Evolutionary conservation across 352 stramenopile species (phyloP).

Genomic region (Phytophthora aleatoria): DNA sequence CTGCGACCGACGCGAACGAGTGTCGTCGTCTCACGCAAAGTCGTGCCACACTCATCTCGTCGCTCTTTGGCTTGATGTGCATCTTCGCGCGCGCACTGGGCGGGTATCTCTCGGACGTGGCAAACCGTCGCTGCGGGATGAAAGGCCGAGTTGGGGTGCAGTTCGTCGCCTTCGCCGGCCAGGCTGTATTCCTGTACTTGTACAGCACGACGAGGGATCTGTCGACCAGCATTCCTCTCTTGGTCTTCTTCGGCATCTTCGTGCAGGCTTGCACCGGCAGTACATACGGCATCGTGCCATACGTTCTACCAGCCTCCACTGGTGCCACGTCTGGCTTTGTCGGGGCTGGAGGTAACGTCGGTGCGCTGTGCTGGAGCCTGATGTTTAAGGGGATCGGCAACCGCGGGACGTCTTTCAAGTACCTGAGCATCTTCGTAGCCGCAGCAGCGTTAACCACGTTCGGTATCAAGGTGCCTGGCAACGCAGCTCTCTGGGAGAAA

Average conservation of each 20-base stretch:
- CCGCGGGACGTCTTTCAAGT: slow-evolving; percentile 45
- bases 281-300: slow-evolving; percentile 70
- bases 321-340: slow-evolving; percentile 57
- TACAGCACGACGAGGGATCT: slow-evolving; percentile 71
- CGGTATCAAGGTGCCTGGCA: slow-evolving; percentile 36
- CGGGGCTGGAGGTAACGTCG: slow-evolving; percentile 58
- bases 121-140: slow-evolving; percentile 80
- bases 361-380: slow-evolving; percentile 55
- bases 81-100: slow-evolving; percentile 91
- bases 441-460: slow-evolving; percentile 29
- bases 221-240: slow-evolving; percentile 63
- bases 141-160: slow-evolving; percentile 85
- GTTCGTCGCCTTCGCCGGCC: slow-evolving; percentile 67
- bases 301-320: slow-evolving; percentile 47
- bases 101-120: slow-evolving; percentile 81
- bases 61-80: slow-evolving; percentile 94
- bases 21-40: slow-evolving; percentile 40
- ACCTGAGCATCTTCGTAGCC: slow-evolving; percentile 52
- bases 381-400: slow-evolving; percentile 57
- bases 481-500: slow-evolving; percentile 29
- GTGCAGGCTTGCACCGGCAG: slow-evolving; percentile 55
- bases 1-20: slow-evolving; percentile 25
- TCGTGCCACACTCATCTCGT: slow-evolving; percentile 82
- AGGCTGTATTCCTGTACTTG: slow-evolving; percentile 83
- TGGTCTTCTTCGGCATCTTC: slow-evolving; percentile 92